phyloP scores from a whole-genome alignment of 179 eudicot species.

The Patellifolia procumbens region DNA sequence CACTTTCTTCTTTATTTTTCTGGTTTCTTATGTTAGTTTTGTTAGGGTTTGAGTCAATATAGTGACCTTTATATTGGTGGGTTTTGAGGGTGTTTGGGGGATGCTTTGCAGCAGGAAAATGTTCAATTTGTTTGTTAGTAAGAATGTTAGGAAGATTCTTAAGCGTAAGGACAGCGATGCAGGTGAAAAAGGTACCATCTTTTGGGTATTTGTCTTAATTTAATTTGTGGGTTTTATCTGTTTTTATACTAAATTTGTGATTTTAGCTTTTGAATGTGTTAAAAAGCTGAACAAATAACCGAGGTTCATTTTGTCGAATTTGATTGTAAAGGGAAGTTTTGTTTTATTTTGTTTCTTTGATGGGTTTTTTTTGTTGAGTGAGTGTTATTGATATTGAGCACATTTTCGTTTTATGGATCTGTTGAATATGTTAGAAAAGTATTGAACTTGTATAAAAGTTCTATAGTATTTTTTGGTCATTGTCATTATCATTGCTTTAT shows the following conservation, averaged over 20 bases:
- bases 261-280: slow-evolving; percentile 4
- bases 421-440: slow-evolving; percentile 4
- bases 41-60: slow-evolving; percentile 9
- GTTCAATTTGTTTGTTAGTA: slow-evolving; percentile 62
- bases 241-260: background rate
- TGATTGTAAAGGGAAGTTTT: background rate
- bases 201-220: no score
- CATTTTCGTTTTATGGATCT: slow-evolving; percentile 6
- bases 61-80: slow-evolving; percentile 12
- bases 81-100: slow-evolving; percentile 17
- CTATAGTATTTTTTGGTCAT: slow-evolving; percentile 2
- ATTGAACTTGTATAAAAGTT: slow-evolving; percentile 10
- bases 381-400: background rate
- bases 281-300: background rate
- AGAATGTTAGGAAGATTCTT: slow-evolving; percentile 79
- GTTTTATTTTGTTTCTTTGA: no score
- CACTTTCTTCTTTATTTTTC: background rate
- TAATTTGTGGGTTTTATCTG: no score
- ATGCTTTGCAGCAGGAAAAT: slow-evolving; percentile 48
- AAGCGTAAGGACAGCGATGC: slow-evolving; percentile 97
- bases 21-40: background rate
- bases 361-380: slow-evolving; percentile 3
- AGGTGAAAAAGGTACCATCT: slow-evolving; percentile 66
- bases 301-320: slow-evolving; percentile 5
- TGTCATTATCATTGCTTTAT: slow-evolving; percentile 15